Percentiles rank a stretch among this genome's conserved stretches.
phyloP scores from a whole-genome alignment of 2,329 filamentous ascomycete species.

The Botrytis aclada region DNA sequence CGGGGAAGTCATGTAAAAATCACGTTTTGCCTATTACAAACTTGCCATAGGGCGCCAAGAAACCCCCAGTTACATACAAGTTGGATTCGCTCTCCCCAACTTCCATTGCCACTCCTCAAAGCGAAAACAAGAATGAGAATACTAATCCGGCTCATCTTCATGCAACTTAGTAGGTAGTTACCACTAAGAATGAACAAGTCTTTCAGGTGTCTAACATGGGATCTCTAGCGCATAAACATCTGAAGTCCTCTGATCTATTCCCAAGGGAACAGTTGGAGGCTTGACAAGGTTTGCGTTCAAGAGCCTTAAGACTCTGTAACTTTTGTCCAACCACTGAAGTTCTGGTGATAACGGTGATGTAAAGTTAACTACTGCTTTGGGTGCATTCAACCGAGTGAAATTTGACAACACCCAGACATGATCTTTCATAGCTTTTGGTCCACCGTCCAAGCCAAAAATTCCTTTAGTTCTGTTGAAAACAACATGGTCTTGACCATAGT shows the following conservation, averaged over 20 bases:
- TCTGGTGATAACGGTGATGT: not conserved
- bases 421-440: not conserved
- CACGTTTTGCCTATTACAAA: not conserved
- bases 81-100: not conserved
- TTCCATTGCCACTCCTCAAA: not conserved
- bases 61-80: not conserved
- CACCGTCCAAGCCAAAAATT: not conserved
- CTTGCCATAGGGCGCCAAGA: too few relatives aligned
- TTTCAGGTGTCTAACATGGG: not conserved
- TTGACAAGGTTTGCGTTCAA: not conserved
- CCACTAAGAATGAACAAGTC: not conserved
- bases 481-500: not conserved
- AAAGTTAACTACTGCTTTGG: not conserved
- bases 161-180: not conserved
- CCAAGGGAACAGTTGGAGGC: not conserved
- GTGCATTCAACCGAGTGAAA: not conserved
- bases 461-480: not conserved
- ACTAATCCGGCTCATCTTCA: not conserved
- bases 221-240: not conserved
- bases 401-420: not conserved
- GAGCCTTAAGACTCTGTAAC: not conserved
- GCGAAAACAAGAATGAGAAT: not conserved
- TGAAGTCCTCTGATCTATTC: not conserved
- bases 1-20: not conserved
- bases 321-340: not conserved